These are phyloP conservation scores for Cunninghamia lanceolata DNA, from an alignment of 75 land plant species.

Conservation along the genomic window DNA sequence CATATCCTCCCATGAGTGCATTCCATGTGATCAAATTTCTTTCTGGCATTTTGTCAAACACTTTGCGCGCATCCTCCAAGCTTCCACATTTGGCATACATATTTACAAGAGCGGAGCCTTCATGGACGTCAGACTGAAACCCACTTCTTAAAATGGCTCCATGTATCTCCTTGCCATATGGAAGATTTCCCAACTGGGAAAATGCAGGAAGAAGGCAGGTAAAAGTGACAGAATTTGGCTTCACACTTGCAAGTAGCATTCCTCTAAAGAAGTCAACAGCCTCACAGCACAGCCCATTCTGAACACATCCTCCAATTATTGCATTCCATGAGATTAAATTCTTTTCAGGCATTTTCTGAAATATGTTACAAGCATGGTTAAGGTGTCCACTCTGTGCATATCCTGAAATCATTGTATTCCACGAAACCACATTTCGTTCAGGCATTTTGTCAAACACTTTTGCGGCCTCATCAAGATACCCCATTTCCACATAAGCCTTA, in stretches of 20 bases:
- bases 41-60: constrained; percentile 10
- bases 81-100: constrained; percentile 22
- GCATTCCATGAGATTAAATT: constrained; percentile 17
- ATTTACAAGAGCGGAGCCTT: constrained; percentile 11
- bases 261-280: constrained; percentile 9
- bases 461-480: neutral
- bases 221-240: constrained; percentile 1
- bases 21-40: constrained; percentile 16
- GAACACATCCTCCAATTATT: constrained; percentile 16
- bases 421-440: neutral
- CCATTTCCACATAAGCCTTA: neutral
- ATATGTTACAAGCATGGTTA: neutral
- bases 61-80: constrained; percentile 11
- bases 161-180: constrained; percentile 14
- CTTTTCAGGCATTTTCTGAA: neutral
- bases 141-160: constrained; percentile 5
- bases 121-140: constrained; percentile 1
- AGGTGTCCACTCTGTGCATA: constrained; percentile 6
- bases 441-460: neutral
- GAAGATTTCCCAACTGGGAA: neutral
- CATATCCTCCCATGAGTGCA: constrained; percentile 18
- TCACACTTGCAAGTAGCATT: constrained; percentile 5
- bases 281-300: constrained; percentile 12
- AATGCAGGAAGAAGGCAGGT: constrained; percentile 9
- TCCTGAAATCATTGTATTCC: neutral